Evolutionary conservation across 495 filamentous ascomycete genomes (phyloP).

Genomic region (Terfezia boudieri): DNA sequence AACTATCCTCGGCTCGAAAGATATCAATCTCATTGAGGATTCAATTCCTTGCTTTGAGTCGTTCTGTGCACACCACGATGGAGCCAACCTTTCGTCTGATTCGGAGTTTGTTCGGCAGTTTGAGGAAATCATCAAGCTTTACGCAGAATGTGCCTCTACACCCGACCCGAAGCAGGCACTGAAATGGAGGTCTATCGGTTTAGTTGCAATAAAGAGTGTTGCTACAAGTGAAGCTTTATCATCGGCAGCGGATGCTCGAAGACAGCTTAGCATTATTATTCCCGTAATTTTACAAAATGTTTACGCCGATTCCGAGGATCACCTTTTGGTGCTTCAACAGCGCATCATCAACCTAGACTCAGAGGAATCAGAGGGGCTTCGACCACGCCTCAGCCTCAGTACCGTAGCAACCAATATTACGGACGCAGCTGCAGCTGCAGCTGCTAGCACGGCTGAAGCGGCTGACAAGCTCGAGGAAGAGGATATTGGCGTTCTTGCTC

Average conservation of each 20-base stretch:
- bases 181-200: constrained; percentile 58
- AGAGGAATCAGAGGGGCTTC: not conserved
- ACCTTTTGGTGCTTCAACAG: constrained; percentile 37
- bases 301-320: constrained; percentile 49
- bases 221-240: constrained; percentile 56
- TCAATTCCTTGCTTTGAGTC: constrained; percentile 62
- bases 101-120: constrained; percentile 67
- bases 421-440: not conserved
- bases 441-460: constrained; percentile 54
- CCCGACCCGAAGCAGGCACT: constrained; percentile 27
- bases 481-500: constrained; percentile 58
- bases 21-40: constrained; percentile 74
- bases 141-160: constrained; percentile 53
- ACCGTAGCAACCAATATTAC: not conserved
- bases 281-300: constrained; percentile 70
- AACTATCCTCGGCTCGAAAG: constrained; percentile 51
- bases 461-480: constrained; percentile 70
- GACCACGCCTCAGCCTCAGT: not conserved
- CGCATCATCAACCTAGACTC: constrained; percentile 22
- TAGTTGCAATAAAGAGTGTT: constrained; percentile 57
- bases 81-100: constrained; percentile 51
- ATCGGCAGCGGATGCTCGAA: constrained; percentile 36
- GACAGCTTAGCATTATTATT: constrained; percentile 49
- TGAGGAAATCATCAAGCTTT: constrained; percentile 50
- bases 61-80: constrained; percentile 63